Conservation (phyloP, 192 early-diverging fungal genomes). For the Neocallimastix lanati region DNA sequence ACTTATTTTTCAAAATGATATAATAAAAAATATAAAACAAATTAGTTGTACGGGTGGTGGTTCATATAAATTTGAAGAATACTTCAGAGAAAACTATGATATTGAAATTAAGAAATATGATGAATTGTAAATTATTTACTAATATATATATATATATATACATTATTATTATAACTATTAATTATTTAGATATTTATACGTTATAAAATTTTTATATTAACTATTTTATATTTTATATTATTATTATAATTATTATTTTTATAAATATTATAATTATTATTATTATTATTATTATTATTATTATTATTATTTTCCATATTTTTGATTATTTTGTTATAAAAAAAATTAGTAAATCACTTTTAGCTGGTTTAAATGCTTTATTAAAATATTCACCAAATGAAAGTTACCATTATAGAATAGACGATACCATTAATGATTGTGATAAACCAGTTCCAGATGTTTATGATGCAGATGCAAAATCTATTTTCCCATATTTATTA, state of each 20-base stretch:
- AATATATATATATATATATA: too few species aligned
- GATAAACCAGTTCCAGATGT: not conserved
- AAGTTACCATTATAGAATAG: not conserved
- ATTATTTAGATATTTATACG: too few species aligned
- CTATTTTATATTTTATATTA: too few species aligned
- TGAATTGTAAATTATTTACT: not conserved
- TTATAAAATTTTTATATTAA: too few species aligned
- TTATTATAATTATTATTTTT: too few species aligned
- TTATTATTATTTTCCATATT: too few species aligned
- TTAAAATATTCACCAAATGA: not conserved
- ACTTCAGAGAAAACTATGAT: not conserved
- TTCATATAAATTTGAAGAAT: not conserved
- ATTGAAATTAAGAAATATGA: not conserved
- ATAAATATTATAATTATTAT: too few species aligned
- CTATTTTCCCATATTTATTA: not conserved
- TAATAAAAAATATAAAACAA: not conserved
- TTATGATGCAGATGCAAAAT: not conserved
- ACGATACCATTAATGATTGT: not conserved
- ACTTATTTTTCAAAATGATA: not conserved
- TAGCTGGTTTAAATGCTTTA: not conserved
- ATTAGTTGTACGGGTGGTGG: not conserved
- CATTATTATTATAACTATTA: too few species aligned
- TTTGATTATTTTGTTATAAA: too few species aligned
- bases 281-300: too few species aligned
- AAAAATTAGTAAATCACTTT: not conserved